phyloP scores from a whole-genome alignment of 257 asterid species.

The Fraxinus americana region DNA sequence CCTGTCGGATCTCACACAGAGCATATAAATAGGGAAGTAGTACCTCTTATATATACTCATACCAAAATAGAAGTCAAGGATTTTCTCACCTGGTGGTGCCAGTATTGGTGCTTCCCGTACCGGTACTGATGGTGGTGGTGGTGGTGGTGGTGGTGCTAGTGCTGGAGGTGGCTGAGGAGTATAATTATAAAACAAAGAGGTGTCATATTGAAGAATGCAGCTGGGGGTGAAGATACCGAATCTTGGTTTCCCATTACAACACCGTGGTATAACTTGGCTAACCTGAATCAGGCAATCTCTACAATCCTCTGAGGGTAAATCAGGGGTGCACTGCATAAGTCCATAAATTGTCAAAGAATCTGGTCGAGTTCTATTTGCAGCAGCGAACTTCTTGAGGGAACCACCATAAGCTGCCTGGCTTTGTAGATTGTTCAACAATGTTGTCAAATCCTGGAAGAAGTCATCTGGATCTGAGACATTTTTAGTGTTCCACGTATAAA shows the following conservation, averaged over 20 bases:
- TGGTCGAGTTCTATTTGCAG: constrained; percentile 6
- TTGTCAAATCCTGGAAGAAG: constrained; percentile 10
- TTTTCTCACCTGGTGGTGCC: no score
- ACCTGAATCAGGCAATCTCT: constrained; percentile 13
- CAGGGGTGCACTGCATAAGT: constrained; percentile 38
- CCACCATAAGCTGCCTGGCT: constrained; percentile 30
- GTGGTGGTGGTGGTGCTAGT: no score
- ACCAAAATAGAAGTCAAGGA: neutral
- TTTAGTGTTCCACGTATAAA: neutral
- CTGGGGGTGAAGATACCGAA: neutral
- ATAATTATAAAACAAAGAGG: no score
- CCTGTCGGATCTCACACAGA: neutral
- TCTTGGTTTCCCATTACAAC: neutral
- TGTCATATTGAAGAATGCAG: constrained; percentile 34
- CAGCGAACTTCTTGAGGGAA: constrained; percentile 10
- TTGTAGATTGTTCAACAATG: constrained; percentile 3
- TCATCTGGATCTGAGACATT: neutral
- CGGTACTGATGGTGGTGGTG: no score
- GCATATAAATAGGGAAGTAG: neutral
- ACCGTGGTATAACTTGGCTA: neutral
- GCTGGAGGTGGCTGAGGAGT: no score
- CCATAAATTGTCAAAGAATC: constrained; percentile 7
- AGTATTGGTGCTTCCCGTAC: no score
- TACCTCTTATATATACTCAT: neutral
- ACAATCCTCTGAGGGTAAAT: constrained; percentile 24